Evolutionary conservation across 1,284 basidiomycete species (phyloP).

Genomic region (Puccinia novopanici): DNA sequence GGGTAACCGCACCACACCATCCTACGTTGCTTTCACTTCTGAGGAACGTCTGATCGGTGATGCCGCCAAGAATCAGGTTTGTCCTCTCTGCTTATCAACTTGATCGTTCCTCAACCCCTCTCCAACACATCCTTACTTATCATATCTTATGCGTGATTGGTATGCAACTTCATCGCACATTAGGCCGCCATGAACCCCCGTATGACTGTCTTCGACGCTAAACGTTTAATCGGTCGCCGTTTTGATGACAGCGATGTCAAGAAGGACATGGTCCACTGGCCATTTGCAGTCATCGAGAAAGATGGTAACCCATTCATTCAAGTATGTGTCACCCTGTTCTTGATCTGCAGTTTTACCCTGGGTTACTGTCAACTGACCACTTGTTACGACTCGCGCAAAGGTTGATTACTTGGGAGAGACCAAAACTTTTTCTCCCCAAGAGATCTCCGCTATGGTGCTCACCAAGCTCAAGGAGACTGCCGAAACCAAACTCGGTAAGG

Average conservation of each 20-base stretch:
- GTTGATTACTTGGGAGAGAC: conserved; percentile 67
- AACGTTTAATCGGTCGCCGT: conserved; percentile 78
- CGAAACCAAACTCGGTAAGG: conserved; percentile 68
- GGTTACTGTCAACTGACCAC: neutral
- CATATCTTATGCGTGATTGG: too few relatives aligned
- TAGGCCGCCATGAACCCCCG: conserved; percentile 70
- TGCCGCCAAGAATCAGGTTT: conserved; percentile 94
- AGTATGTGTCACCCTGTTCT: conserved; percentile 51
- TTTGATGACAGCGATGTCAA: conserved; percentile 64
- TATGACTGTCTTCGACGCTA: conserved; percentile 97
- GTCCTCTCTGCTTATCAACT: too few relatives aligned
- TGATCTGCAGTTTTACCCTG: conserved; percentile 32
- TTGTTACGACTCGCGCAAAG: conserved; percentile 54
- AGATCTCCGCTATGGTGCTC: conserved; percentile 97
- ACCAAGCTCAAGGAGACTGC: conserved; percentile 83
- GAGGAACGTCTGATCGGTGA: conserved; percentile 96
- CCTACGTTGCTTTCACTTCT: conserved; percentile 85
- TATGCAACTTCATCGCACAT: neutral
- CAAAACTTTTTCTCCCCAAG: conserved; percentile 68
- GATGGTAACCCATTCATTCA: conserved; percentile 58
- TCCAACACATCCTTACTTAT: too few relatives aligned
- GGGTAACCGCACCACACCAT: conserved; percentile 94
- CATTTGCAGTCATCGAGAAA: conserved; percentile 62
- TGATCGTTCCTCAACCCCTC: too few relatives aligned
- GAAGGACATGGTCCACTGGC: conserved; percentile 58